These are phyloP conservation scores for Monocercomonoides exilis DNA, from an alignment of 78 protist genomes.

Conservation along the genomic window DNA sequence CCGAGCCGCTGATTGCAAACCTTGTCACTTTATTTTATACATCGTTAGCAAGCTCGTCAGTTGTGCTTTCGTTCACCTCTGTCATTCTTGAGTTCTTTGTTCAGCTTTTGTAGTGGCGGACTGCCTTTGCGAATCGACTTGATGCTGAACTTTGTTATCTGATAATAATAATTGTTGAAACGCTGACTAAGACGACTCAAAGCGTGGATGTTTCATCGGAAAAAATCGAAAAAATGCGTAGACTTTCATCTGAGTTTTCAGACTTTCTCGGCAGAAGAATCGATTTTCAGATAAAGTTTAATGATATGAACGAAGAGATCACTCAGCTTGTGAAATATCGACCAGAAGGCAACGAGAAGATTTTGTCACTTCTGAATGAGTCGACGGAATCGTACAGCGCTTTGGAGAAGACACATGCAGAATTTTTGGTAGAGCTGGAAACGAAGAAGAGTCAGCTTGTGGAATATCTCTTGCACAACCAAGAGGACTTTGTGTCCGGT, in stretches of 20 bases:
- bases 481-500: neutral
- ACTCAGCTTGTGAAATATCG: too few relatives aligned
- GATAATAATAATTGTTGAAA: neutral
- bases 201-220: neutral
- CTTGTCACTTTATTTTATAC: neutral
- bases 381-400: too few relatives aligned
- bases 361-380: too few relatives aligned
- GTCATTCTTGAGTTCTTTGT: neutral
- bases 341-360: too few relatives aligned
- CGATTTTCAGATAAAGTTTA: too few relatives aligned
- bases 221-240: neutral
- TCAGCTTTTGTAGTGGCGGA: neutral
- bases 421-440: neutral
- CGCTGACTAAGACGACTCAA: neutral
- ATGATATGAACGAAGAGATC: too few relatives aligned
- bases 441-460: neutral
- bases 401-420: too few relatives aligned
- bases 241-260: neutral
- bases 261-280: neutral
- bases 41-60: neutral
- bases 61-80: neutral
- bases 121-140: neutral
- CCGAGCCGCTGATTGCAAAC: neutral
- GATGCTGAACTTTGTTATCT: neutral
- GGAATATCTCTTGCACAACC: neutral